Conservation (phyloP, 768 basidiomycete genomes). For the Leccinellum luteum region DNA sequence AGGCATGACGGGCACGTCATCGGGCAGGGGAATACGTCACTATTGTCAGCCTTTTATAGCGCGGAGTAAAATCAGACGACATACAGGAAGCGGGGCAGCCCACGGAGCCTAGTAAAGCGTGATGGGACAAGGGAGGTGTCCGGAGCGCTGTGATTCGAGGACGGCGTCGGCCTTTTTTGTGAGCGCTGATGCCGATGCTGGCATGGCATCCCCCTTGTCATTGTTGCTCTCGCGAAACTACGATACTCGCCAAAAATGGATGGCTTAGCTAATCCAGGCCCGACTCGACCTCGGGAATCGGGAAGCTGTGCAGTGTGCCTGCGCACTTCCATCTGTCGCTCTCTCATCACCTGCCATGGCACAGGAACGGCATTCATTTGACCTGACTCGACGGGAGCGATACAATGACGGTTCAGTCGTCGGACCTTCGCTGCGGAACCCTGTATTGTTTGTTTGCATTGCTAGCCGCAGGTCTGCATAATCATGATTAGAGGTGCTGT, state of each 20-base stretch:
- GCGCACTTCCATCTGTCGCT: not conserved
- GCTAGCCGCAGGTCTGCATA: not conserved
- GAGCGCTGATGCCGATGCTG: slow-evolving; percentile 15
- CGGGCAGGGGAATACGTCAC: slow-evolving; percentile 1
- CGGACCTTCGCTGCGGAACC: not conserved
- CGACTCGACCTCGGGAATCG: not conserved
- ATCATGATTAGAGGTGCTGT: not conserved
- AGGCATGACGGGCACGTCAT: slow-evolving; percentile 24
- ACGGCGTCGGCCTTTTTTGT: slow-evolving; percentile 32
- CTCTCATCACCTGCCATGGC: not conserved
- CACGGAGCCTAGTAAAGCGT: slow-evolving; percentile 26
- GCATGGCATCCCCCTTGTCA: not conserved
- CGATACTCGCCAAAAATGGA: slow-evolving; percentile 17
- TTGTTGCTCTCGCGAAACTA: not conserved
- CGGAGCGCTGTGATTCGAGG: slow-evolving; percentile 19
- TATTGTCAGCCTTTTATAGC: slow-evolving; percentile 26
- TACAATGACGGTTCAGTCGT: not conserved
- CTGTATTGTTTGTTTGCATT: not conserved
- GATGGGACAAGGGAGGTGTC: slow-evolving; percentile 15
- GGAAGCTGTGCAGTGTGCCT: not conserved
- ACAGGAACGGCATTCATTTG: not conserved
- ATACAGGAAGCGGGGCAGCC: slow-evolving; percentile 20
- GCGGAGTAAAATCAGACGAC: slow-evolving; percentile 5
- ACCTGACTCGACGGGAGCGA: not conserved
- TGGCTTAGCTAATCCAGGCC: slow-evolving; percentile 18